phyloP scores from a whole-genome alignment of 257 asterid genomes.

The Fraxinus excelsior region DNA sequence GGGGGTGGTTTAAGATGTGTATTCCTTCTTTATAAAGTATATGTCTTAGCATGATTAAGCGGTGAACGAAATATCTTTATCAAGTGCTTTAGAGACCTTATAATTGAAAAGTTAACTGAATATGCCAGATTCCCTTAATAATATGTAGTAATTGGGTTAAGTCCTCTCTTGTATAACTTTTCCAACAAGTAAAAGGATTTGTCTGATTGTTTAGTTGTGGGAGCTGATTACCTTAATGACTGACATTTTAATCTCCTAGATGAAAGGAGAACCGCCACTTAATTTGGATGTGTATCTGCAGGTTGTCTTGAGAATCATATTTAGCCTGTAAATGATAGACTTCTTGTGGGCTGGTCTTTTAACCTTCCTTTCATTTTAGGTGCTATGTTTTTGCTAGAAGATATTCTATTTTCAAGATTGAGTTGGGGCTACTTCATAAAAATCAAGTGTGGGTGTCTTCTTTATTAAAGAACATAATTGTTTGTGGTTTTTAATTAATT shows the following conservation, averaged over 20 bases:
- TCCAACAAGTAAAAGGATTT: not conserved
- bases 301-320: constrained; percentile 1
- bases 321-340: constrained; percentile 6
- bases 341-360: constrained; percentile 5
- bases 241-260: constrained; percentile 8
- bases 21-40: not conserved
- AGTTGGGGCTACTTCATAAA: not conserved
- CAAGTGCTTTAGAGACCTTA: not conserved
- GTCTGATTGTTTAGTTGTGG: not conserved
- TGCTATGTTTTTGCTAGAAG: not conserved
- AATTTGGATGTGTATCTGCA: constrained; percentile 9
- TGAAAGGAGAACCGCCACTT: not conserved
- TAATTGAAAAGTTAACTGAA: not conserved
- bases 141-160: not conserved
- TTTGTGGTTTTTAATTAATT: constrained; percentile 28
- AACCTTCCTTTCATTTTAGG: not conserved
- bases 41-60: not conserved
- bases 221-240: not conserved
- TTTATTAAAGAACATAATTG: constrained; percentile 15
- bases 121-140: not conserved
- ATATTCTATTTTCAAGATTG: not conserved
- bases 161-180: not conserved
- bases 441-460: constrained; percentile 9
- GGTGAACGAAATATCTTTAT: not conserved
- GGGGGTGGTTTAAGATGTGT: not conserved